Conservation (phyloP, 352 stramenopile species). For the Globisporangium nodosum region DNA sequence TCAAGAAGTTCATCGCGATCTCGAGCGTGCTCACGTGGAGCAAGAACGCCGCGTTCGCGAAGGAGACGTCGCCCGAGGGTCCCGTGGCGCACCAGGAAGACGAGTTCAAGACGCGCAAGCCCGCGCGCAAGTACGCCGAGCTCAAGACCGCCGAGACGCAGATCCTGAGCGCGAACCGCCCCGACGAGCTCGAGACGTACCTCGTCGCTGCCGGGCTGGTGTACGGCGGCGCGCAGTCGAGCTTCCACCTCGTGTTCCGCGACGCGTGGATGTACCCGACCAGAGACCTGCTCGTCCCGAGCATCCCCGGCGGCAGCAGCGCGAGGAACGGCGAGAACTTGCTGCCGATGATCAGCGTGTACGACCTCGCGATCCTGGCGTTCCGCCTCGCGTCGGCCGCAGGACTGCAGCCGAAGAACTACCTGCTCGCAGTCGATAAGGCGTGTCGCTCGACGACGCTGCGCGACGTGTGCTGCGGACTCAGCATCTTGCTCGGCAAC, state of each 20-base stretch:
- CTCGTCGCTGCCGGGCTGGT: conserved; percentile 69
- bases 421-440: conserved; percentile 64
- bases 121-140: conserved; percentile 57
- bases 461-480: conserved; percentile 51
- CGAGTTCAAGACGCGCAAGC: conserved; percentile 76
- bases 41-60: conserved; percentile 53
- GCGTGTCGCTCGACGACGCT: conserved; percentile 45
- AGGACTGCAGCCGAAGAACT: conserved; percentile 35
- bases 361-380: conserved; percentile 60
- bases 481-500: conserved; percentile 56
- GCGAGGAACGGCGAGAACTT: conserved; percentile 46
- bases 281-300: conserved; percentile 50
- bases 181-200: conserved; percentile 63
- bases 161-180: conserved; percentile 59
- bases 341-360: conserved; percentile 81
- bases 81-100: conserved; percentile 52
- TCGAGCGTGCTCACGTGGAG: conserved; percentile 79
- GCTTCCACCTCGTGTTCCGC: conserved; percentile 60
- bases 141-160: conserved; percentile 84
- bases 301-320: conserved; percentile 25
- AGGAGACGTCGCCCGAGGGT: conserved; percentile 26
- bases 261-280: conserved; percentile 68
- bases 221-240: conserved; percentile 72
- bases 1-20: conserved; percentile 72
- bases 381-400: conserved; percentile 35